Conservation (phyloP, 192 early-diverging fungal species). For the Chytriomyces hyalinus region DNA sequence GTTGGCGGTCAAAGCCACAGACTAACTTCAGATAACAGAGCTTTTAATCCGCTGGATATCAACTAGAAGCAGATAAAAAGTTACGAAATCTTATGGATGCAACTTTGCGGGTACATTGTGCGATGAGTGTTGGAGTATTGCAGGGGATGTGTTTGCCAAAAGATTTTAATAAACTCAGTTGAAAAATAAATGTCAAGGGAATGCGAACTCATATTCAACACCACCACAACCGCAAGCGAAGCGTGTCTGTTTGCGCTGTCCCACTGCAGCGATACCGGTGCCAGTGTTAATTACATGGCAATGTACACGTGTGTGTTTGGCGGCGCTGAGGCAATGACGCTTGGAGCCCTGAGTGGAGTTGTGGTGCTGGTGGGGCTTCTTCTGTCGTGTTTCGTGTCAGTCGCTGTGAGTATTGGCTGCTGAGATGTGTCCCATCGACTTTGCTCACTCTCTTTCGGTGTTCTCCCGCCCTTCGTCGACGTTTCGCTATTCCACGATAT, state of each 20-base stretch:
- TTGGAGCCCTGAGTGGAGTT: neutral
- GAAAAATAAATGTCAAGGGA: too few relatives aligned
- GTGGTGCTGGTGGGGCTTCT: constrained; percentile 6
- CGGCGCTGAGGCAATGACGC: neutral
- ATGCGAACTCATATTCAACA: too few relatives aligned
- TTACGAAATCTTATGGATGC: too few relatives aligned
- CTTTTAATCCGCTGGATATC: neutral
- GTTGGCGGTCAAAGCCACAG: constrained; percentile 41
- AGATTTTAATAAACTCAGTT: too few relatives aligned
- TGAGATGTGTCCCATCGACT: too few relatives aligned
- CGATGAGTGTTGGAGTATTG: too few relatives aligned
- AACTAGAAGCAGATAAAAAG: too few relatives aligned
- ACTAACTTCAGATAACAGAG: constrained; percentile 7
- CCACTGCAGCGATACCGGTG: constrained; percentile 22
- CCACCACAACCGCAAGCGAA: neutral
- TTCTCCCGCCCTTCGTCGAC: too few relatives aligned
- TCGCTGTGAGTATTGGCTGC: neutral
- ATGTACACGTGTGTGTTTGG: constrained; percentile 27
- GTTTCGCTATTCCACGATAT: too few relatives aligned
- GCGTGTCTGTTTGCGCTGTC: constrained; percentile 15
- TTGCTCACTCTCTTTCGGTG: too few relatives aligned
- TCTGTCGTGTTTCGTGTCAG: constrained; percentile 31
- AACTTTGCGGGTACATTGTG: too few relatives aligned
- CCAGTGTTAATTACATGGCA: constrained; percentile 33
- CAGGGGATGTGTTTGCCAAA: too few relatives aligned